A percentile compares a stretch with the other conserved stretches of the same genome.
Conservation (phyloP, 805 yeast species). For the Ogataea wickerhamii region DNA sequence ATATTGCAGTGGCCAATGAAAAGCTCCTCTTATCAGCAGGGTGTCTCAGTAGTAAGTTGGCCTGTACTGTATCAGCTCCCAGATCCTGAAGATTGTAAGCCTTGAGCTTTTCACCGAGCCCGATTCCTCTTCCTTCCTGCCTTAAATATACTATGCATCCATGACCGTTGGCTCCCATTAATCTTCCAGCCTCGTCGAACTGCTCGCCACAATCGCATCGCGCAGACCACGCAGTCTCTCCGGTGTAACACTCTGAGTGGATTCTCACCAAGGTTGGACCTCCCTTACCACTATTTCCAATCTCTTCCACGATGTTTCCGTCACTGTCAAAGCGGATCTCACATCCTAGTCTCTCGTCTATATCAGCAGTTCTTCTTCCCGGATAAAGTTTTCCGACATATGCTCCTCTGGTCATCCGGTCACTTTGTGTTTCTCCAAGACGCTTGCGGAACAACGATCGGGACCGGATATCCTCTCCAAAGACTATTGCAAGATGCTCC, state of each 20-base stretch:
- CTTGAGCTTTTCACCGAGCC: constrained; percentile 94
- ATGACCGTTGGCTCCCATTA: constrained; percentile 82
- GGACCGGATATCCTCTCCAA: constrained; percentile 88
- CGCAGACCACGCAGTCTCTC: constrained; percentile 99
- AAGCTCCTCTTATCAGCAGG: constrained; percentile 98
- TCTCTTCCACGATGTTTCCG: constrained; percentile 35
- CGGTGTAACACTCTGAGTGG: constrained; percentile 97
- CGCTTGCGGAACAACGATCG: constrained; percentile 60
- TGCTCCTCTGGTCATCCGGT: constrained; percentile 98
- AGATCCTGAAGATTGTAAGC: constrained; percentile 96
- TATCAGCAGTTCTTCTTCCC: constrained; percentile 71
- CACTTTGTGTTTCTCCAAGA: constrained; percentile 77
- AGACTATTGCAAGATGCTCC: constrained; percentile 95
- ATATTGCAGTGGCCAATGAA: constrained; percentile 88
- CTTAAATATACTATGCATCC: constrained; percentile 95
- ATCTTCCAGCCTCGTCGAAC: constrained; percentile 93
- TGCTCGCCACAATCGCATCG: constrained; percentile 99
- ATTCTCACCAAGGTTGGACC: constrained; percentile 72
- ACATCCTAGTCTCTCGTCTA: constrained; percentile 43
- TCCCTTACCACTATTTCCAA: constrained; percentile 22
- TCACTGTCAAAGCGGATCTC: constrained; percentile 38
- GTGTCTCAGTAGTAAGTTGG: constrained; percentile 85
- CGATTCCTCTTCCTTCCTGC: constrained; percentile 98
- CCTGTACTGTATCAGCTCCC: constrained; percentile 98
- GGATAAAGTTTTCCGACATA: constrained; percentile 88